Base-by-base conservation (phyloP, 148 eudicot species). In the Bassia scoparia region DNA sequence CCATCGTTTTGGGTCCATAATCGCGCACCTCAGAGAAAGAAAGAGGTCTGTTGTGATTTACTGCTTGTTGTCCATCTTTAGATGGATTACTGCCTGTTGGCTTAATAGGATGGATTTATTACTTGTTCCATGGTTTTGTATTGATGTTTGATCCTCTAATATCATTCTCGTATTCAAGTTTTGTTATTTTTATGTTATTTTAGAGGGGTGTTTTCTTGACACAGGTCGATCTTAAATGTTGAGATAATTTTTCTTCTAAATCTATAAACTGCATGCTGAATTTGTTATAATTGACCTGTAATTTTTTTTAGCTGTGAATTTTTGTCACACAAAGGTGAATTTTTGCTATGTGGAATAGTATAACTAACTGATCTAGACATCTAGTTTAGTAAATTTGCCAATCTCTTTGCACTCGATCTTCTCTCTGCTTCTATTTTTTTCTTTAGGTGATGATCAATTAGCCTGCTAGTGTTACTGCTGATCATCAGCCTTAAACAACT, bases 21-120 rank as follows among this genome's bases (percentile, higher is more conserved):
- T 92, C 15, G 66, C 90, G 38, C 81, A 53, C 76, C 92, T 70
- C 97, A 90, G 38, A 91, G 83, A 71, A 95, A 91, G 89, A 95
- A 91, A 88, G 97, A 91, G 93, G 98, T 89, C 20, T 76, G 84
- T 43, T 76, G 9, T 46, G 48, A 16, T 1, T 52, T 46, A 44
- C 31, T 52, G 38, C 27, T 3, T 43, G 41, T 44, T 7, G 17
- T 21, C 7, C 15, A 8, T 17, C 2, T 21, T n/a, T 35, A 15
- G 27, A 20, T 38, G 30, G 18, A n/a, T 65, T 65, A 17, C 20
- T 0, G 38, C n/a, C 9, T 11, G 8, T 23, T 59, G 60, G n/a
- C n/a, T n/a, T n/a, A n/a, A n/a, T n/a, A n/a, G n/a, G n/a, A n/a
- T n/a, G n/a, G n/a, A n/a, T n/a, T n/a, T n/a, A n/a, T n/a, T n/a